Evolutionary conservation across 2,329 filamentous ascomycete genomes (phyloP).

Genomic region (Curvularia sp.): DNA sequence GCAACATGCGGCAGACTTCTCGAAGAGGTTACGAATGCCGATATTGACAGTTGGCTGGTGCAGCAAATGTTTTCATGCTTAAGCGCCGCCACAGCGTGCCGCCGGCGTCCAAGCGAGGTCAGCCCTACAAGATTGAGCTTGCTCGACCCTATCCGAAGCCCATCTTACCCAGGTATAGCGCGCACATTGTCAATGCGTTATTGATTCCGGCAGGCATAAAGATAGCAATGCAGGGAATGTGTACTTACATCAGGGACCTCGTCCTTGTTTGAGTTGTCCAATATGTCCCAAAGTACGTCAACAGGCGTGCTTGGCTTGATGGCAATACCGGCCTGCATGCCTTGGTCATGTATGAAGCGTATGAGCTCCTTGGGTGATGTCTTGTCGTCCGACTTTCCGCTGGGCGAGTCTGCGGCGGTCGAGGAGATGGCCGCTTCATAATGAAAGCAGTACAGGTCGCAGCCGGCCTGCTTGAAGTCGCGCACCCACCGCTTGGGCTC

Average conservation of each 20-base stretch:
- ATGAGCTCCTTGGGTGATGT: slow-evolving; percentile 87
- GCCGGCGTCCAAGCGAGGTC: slow-evolving; percentile 34
- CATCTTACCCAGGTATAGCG: slow-evolving; percentile 24
- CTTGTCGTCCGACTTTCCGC: slow-evolving; percentile 69
- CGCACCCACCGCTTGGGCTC: slow-evolving; percentile 99
- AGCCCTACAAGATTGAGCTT: slow-evolving; percentile 31
- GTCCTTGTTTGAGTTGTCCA: slow-evolving; percentile 73
- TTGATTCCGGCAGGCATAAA: slow-evolving; percentile 17
- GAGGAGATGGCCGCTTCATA: slow-evolving; percentile 91
- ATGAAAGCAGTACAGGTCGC: slow-evolving; percentile 99
- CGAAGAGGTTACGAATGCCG: slow-evolving; percentile 21
- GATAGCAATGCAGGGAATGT: slow-evolving; percentile 6
- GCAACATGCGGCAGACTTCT: slow-evolving; percentile 26
- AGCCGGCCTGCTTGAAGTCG: slow-evolving; percentile 91
- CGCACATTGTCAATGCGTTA: slow-evolving; percentile 24
- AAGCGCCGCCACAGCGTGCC: slow-evolving; percentile 43
- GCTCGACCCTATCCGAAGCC: slow-evolving; percentile 20
- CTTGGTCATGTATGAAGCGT: slow-evolving; percentile 85
- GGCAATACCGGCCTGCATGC: slow-evolving; percentile 90
- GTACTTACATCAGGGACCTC: slow-evolving; percentile 86
- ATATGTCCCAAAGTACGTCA: slow-evolving; percentile 88
- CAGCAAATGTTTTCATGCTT: slow-evolving; percentile 31
- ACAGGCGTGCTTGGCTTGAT: slow-evolving; percentile 93
- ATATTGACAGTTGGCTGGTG: slow-evolving; percentile 25
- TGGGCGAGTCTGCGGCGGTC: slow-evolving; percentile 81